Conservation (phyloP, 352 stramenopile genomes). For the Globisporangium splendens region DNA sequence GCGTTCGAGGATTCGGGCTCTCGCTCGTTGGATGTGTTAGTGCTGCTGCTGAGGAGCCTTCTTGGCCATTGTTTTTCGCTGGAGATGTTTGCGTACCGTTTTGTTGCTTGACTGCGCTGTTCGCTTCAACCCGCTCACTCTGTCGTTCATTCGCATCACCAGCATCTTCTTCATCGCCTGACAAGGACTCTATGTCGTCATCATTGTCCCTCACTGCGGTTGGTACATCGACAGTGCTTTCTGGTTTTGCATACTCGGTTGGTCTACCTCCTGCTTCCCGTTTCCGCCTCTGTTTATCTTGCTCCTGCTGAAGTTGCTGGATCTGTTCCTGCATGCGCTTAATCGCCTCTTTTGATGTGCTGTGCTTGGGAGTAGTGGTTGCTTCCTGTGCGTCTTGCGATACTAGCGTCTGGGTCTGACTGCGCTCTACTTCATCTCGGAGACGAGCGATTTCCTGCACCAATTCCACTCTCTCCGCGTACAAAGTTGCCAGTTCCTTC, state of each 20-base stretch:
- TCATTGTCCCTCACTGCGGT: background rate
- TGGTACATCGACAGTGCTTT: background rate
- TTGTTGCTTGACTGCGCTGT: no score
- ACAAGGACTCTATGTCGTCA: conserved; percentile 18
- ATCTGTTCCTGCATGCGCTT: conserved; percentile 12
- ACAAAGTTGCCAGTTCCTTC: conserved; percentile 16
- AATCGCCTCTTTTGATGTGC: conserved; percentile 1
- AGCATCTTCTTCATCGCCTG: conserved; percentile 10
- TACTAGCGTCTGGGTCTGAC: conserved; percentile 7
- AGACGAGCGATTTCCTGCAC: conserved; percentile 30
- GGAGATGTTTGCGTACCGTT: no score
- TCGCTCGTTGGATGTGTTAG: background rate
- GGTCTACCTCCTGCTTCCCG: background rate
- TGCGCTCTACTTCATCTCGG: conserved; percentile 28
- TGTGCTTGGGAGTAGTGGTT: no score
- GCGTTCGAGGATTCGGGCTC: background rate
- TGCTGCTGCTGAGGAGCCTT: no score
- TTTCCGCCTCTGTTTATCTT: conserved; percentile 9
- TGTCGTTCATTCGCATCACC: no score
- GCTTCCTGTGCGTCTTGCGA: background rate
- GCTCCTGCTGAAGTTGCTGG: conserved; percentile 7
- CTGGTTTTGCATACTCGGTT: background rate
- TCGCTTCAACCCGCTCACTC: no score
- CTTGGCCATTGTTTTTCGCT: no score
- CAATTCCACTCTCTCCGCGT: conserved; percentile 31